Conservation (phyloP, 345 rosid genomes). For the Turnera subulata region DNA sequence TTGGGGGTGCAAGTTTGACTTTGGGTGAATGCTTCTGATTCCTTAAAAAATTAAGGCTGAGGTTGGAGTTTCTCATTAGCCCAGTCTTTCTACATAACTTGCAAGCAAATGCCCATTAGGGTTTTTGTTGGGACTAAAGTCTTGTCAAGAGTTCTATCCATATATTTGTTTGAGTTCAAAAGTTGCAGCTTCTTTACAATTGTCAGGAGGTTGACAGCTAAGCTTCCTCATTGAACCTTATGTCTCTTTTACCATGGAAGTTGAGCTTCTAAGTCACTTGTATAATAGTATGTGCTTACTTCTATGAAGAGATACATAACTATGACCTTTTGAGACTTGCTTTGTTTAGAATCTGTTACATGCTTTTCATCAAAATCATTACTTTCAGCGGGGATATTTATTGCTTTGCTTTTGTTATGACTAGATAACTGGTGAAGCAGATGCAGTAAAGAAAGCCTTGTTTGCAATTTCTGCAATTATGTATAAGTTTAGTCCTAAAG, state of each 20-base stretch:
- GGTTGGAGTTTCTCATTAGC: not conserved
- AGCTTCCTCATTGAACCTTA: too few relatives aligned
- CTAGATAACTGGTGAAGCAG: conserved; percentile 79
- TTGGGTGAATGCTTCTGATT: too few relatives aligned
- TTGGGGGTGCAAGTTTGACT: not conserved
- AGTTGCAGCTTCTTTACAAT: not conserved
- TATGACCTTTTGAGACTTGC: too few relatives aligned
- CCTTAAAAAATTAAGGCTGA: not conserved
- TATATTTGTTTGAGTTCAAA: not conserved
- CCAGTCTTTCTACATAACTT: not conserved
- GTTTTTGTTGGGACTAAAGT: not conserved
- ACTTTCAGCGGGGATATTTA: too few relatives aligned
- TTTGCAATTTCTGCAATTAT: conserved; percentile 83
- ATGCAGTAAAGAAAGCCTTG: conserved; percentile 75
- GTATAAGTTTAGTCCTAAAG: conserved; percentile 80
- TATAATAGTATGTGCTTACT: too few relatives aligned
- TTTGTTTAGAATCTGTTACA: not conserved
- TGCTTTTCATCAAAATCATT: not conserved
- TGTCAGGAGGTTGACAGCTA: too few relatives aligned
- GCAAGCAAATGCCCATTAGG: not conserved
- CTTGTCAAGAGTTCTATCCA: not conserved
- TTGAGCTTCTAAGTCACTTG: too few relatives aligned
- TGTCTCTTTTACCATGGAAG: too few relatives aligned
- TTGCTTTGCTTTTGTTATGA: not conserved
- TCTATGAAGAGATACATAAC: too few relatives aligned